Conservation (phyloP, 2,329 filamentous ascomycete genomes). For the Colletotrichum endophyticum region DNA sequence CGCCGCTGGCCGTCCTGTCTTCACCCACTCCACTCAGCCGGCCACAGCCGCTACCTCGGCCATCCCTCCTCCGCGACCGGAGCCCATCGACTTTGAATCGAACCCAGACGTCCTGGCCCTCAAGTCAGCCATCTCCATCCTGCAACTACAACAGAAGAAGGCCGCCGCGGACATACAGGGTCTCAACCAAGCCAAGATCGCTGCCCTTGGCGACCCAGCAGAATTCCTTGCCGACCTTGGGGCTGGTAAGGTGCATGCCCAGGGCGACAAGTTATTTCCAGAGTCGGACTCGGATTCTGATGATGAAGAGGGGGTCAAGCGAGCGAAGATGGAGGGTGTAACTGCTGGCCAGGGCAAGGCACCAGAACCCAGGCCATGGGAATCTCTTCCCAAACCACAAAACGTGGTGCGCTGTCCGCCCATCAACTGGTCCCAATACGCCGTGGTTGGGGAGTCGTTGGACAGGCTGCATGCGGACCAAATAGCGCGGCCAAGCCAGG, state of each 20-base stretch:
- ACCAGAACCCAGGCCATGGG: slow-evolving; percentile 49
- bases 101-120: slow-evolving; percentile 91
- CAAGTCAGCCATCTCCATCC: slow-evolving; percentile 81
- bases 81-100: slow-evolving; percentile 61
- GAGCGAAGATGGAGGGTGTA: not conserved
- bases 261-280: slow-evolving; percentile 32
- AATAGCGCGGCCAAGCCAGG: slow-evolving; percentile 64
- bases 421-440: slow-evolving; percentile 95
- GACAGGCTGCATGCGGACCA: slow-evolving; percentile 88
- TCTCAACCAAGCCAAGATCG: slow-evolving; percentile 72
- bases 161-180: slow-evolving; percentile 76
- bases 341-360: not conserved
- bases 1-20: slow-evolving; percentile 37
- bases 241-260: slow-evolving; percentile 61
- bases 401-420: slow-evolving; percentile 85
- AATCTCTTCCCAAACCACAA: slow-evolving; percentile 76
- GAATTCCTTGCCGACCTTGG: slow-evolving; percentile 74
- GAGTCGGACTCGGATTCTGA: slow-evolving; percentile 25
- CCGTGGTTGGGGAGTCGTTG: slow-evolving; percentile 82
- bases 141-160: slow-evolving; percentile 84
- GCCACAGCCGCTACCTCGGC: slow-evolving; percentile 34
- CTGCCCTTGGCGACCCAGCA: slow-evolving; percentile 73
- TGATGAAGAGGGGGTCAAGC: slow-evolving; percentile 31
- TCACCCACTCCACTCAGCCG: slow-evolving; percentile 51
- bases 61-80: slow-evolving; percentile 52